A percentile compares a stretch with the other conserved stretches of the same genome.
Evolutionary conservation across 345 rosid genomes (phyloP).

Genomic region (Moringa oleifera): DNA sequence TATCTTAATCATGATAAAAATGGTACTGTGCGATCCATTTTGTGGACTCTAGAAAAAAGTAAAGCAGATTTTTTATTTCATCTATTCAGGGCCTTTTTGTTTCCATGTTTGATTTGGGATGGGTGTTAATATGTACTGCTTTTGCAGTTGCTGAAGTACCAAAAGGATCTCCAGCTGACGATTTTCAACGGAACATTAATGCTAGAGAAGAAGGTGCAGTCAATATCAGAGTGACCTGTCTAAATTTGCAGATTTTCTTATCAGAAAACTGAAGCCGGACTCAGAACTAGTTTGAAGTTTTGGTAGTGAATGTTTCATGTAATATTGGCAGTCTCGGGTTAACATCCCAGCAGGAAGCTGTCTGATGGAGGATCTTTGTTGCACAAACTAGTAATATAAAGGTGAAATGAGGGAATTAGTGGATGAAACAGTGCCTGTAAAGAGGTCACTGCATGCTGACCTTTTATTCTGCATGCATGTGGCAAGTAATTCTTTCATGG

Average conservation of each 20-base stretch:
- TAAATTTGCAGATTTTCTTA: not conserved
- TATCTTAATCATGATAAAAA: too few species aligned
- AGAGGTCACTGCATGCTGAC: conserved; percentile 32
- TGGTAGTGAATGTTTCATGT: not conserved
- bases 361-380: not conserved
- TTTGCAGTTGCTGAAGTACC: conserved; percentile 57
- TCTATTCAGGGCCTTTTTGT: too few species aligned
- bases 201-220: conserved; percentile 74
- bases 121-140: not conserved
- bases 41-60: too few species aligned
- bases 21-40: too few species aligned
- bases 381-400: conserved; percentile 12
- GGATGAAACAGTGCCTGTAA: conserved; percentile 1
- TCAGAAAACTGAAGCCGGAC: not conserved
- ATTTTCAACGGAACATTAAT: conserved; percentile 81
- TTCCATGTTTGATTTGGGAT: too few species aligned
- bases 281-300: conserved; percentile 1
- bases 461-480: conserved; percentile 30
- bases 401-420: too few species aligned
- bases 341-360: not conserved
- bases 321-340: conserved; percentile 11
- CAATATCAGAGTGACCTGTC: conserved; percentile 16
- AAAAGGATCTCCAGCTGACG: conserved; percentile 66
- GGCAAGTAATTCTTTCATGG: conserved; percentile 1
- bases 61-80: too few species aligned